Evolutionary conservation across 306 rosid genomes (phyloP).

Genomic region (Styphnolobium japonicum): DNA sequence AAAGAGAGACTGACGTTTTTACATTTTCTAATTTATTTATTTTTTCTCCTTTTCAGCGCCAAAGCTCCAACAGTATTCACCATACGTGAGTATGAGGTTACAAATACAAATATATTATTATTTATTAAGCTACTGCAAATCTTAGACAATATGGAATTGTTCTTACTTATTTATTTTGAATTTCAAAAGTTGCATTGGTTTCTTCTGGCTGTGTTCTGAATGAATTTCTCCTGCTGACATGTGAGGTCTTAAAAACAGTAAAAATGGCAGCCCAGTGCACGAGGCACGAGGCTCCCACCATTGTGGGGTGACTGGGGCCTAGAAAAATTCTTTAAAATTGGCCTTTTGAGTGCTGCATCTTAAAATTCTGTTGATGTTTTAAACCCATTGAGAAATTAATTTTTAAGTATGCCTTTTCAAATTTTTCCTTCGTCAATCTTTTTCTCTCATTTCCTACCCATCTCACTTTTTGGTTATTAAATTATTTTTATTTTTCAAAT

Average conservation of each 20-base stretch:
- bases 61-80: constrained; percentile 69
- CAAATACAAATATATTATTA: background rate
- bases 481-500: background rate
- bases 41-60: constrained; percentile 50
- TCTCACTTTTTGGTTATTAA: background rate
- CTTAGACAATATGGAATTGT: background rate
- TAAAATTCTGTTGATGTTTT: constrained; percentile 7
- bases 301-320: background rate
- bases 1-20: constrained; percentile 7
- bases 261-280: too few relatives aligned
- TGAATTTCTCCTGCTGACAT: background rate
- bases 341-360: background rate
- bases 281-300: too few relatives aligned
- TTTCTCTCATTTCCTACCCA: background rate
- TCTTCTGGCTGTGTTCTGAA: background rate
- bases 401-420: background rate
- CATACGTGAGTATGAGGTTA: constrained; percentile 76
- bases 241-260: background rate
- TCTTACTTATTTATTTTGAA: background rate
- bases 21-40: background rate
- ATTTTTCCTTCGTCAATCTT: background rate
- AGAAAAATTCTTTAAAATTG: background rate
- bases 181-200: background rate
- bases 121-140: background rate
- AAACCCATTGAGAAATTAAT: background rate